These are phyloP conservation scores for Coemansia aciculifera DNA, from an alignment of 192 early-diverging fungal genomes.

Conservation along the genomic window DNA sequence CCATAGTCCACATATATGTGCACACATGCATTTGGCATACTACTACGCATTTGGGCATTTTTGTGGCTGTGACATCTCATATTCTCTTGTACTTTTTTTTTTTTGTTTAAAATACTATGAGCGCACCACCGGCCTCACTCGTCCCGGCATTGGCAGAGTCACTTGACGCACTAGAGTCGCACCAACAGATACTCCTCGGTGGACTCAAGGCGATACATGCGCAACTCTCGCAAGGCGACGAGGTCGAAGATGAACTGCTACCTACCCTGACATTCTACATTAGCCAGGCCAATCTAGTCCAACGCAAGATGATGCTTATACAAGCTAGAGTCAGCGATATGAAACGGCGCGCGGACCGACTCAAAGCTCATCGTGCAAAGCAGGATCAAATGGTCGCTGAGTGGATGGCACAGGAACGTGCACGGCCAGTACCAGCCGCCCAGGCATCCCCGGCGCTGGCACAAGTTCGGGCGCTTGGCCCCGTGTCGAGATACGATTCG, in stretches of 20 bases:
- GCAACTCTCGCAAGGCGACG: conserved; percentile 16
- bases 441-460: conserved; percentile 13
- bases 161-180: conserved; percentile 27
- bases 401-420: conserved; percentile 34
- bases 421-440: conserved; percentile 19
- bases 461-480: not conserved
- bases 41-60: not conserved
- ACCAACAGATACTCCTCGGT: conserved; percentile 26
- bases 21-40: not conserved
- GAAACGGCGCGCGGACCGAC: conserved; percentile 39
- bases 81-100: not conserved
- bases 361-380: conserved; percentile 30
- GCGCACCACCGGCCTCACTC: conserved; percentile 10
- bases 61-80: not conserved
- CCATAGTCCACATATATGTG: not conserved
- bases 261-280: conserved; percentile 39
- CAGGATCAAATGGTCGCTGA: conserved; percentile 33
- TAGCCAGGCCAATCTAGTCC: conserved; percentile 34
- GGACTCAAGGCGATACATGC: conserved; percentile 19
- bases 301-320: conserved; percentile 46
- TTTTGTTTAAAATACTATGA: conserved; percentile 15
- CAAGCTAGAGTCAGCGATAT: conserved; percentile 31
- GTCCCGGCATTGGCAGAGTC: conserved; percentile 26
- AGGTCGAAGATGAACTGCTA: conserved; percentile 24
- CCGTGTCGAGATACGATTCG: not conserved